Evolutionary conservation across 257 asterid species (phyloP).

Genomic region (Handroanthus guayacan): DNA sequence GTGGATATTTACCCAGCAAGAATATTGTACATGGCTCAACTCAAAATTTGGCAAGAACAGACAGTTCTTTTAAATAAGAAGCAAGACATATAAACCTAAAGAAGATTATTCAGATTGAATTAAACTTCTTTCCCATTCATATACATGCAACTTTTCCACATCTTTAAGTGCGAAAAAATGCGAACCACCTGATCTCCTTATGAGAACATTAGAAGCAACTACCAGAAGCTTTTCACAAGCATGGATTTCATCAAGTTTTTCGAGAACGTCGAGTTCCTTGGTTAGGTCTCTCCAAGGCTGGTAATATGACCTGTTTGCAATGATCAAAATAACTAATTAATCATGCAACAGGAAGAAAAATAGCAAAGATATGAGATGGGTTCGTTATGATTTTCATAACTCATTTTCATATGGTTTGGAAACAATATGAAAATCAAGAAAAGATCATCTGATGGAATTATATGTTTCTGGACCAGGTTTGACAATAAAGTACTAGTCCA

Average conservation of each 20-base stretch:
- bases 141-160: slow-evolving; percentile 51
- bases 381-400: too few species aligned
- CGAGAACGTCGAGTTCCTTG: slow-evolving; percentile 39
- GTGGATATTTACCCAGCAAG: too few species aligned
- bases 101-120: slow-evolving; percentile 42
- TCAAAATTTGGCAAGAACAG: too few species aligned
- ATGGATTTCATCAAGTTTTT: slow-evolving; percentile 68
- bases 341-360: neutral
- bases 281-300: slow-evolving; percentile 79
- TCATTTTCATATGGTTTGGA: too few species aligned
- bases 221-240: slow-evolving; percentile 73
- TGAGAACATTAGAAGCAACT: slow-evolving; percentile 58
- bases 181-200: slow-evolving; percentile 46
- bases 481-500: neutral
- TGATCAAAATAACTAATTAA: neutral
- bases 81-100: slow-evolving; percentile 9
- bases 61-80: too few species aligned
- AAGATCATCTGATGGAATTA: neutral
- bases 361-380: too few species aligned
- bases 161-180: slow-evolving; percentile 48
- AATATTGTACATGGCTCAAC: too few species aligned
- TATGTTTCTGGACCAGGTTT: neutral
- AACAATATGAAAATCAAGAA: neutral
- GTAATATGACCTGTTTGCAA: slow-evolving; percentile 75
- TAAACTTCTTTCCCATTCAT: slow-evolving; percentile 66